Evolutionary conservation across 495 filamentous ascomycete genomes (phyloP), one percentile per base, ranked within the genome.

Genomic region (Bacidia gigantensis): DNA sequence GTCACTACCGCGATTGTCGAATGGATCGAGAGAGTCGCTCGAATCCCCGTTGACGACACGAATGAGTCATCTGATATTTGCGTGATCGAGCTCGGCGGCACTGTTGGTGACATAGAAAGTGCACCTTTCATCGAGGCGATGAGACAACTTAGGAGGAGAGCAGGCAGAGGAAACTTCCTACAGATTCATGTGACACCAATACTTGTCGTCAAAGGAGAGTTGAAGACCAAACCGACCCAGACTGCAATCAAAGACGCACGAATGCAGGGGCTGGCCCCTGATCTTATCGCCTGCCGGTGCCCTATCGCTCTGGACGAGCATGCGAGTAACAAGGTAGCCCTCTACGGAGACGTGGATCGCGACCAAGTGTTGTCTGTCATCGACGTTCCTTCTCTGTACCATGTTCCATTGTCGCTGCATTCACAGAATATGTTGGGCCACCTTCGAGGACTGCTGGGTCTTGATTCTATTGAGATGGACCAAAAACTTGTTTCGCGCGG

Each of bases 151-250:
- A 74, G 80, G 46, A 68, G 81, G 49, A 73, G 79, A 42, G 56
- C 40, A 2, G 87, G 85, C 52, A 84, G 80, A 63, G 71, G 77
- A 58, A 92, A 94, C 67, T 94, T 96, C 66, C 60, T 87, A 56
- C 81, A 86, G 64, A 95, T 92, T 54, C 81, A 87, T 62, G 89
- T 94, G 41, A 87, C 78, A 9, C 80, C 84, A 44, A 77, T 95
- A 18, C 89, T 88, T 0, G 68, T 89, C 2, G 70, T 81, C 35
- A 63, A 77, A 46, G 78, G 83, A n/a, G 92, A 97, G 70, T 79
- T 92, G 68, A 98, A 97, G 80, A 96, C 88, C 12, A 98, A 98
- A 67, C 92, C 92, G 0, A 97, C 92, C 0, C 92, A 97, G 64
- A 75, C 83, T 56, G 87, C 92, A 32, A 88, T 95, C 64, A 82